Conservation (phyloP, 2,329 filamentous ascomycete genomes). For the Sporothrix euskadiensis region DNA sequence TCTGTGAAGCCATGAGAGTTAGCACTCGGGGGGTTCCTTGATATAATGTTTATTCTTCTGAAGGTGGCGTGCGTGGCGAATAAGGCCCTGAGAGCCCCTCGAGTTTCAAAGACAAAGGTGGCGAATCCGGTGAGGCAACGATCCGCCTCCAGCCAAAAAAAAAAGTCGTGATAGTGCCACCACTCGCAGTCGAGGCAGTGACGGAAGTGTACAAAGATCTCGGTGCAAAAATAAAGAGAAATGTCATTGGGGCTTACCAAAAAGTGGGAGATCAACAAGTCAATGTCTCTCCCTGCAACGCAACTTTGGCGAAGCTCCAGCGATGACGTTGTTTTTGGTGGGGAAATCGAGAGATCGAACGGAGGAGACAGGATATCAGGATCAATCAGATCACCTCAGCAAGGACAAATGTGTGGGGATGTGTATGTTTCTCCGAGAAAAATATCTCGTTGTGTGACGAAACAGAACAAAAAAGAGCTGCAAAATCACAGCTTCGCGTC, state of each 20-base stretch:
- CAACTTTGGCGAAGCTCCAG: conserved; percentile 6
- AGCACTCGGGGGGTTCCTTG: neutral
- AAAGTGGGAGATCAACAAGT: conserved; percentile 89
- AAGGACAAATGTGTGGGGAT: neutral
- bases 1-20: neutral
- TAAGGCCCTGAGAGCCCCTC: too few relatives aligned
- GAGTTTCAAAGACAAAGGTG: neutral
- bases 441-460: neutral
- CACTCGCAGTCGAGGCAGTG: neutral
- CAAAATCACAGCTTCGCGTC: neutral
- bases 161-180: neutral
- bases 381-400: neutral
- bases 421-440: neutral
- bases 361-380: neutral
- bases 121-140: conserved; percentile 1
- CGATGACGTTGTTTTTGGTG: neutral
- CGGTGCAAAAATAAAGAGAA: neutral
- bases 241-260: conserved; percentile 50
- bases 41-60: conserved; percentile 18
- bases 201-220: neutral
- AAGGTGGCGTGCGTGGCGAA: neutral
- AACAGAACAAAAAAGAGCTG: neutral
- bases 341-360: neutral
- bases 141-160: neutral
- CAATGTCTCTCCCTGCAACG: conserved; percentile 83